Conservation (phyloP, 768 basidiomycete genomes). For the Austroboletus festivus region DNA sequence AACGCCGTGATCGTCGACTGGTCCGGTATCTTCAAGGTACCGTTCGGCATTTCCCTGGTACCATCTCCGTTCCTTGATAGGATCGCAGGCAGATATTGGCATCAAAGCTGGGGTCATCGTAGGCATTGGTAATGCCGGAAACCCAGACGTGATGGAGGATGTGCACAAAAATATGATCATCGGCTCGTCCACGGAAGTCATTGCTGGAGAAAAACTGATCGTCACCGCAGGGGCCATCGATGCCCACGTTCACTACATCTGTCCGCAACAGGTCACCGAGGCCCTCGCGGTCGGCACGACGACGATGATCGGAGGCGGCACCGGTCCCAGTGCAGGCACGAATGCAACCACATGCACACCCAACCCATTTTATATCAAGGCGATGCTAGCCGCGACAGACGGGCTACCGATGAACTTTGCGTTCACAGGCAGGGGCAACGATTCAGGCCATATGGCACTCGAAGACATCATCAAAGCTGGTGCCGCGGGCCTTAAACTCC, state of each 20-base stretch:
- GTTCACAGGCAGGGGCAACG: conserved; percentile 97
- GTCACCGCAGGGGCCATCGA: conserved; percentile 93
- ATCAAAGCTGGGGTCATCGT: conserved; percentile 78
- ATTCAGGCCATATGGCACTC: conserved; percentile 68
- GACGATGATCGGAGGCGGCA: conserved; percentile 94
- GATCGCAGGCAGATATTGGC: conserved; percentile 84
- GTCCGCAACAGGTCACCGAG: conserved; percentile 87
- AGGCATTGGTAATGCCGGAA: conserved; percentile 96
- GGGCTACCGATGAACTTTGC: conserved; percentile 87
- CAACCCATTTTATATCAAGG: conserved; percentile 81
- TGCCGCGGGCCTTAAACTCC: conserved; percentile 87
- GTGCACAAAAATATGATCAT: conserved; percentile 73
- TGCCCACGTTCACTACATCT: conserved; percentile 92
- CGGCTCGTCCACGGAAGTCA: conserved; percentile 90
- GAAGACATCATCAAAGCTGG: conserved; percentile 83
- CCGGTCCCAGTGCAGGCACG: conserved; percentile 86
- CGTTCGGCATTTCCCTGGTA: background rate
- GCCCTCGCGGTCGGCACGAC: conserved; percentile 82
- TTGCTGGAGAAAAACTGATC: conserved; percentile 93
- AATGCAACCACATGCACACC: conserved; percentile 93
- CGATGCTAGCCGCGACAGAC: conserved; percentile 93
- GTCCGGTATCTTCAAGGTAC: conserved; percentile 91
- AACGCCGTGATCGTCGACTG: conserved; percentile 94
- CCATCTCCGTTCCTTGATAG: conserved; percentile 2
- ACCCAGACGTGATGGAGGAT: conserved; percentile 87